These are phyloP conservation scores for Gossypium davidsonii DNA, from an alignment of 441 rosid genomes.

Conservation along the genomic window DNA sequence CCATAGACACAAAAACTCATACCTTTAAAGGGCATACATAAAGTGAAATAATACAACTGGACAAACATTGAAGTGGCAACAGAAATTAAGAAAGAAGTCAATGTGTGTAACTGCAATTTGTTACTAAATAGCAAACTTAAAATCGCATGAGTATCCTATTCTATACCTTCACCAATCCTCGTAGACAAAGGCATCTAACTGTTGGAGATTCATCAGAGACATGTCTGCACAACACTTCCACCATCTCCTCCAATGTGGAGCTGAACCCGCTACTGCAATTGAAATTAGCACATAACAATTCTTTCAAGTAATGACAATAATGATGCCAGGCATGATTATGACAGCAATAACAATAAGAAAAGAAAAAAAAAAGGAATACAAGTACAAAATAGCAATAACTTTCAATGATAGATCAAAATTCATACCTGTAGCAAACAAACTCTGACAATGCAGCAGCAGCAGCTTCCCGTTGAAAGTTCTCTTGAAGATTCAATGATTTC, in stretches of 20 bases:
- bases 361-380: constrained; percentile 2
- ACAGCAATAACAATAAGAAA: background rate
- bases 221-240: constrained; percentile 86
- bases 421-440: constrained; percentile 85
- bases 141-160: constrained; percentile 11
- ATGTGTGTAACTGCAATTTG: background rate
- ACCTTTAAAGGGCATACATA: constrained; percentile 2
- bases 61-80: background rate
- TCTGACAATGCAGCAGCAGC: constrained; percentile 98
- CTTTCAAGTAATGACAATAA: background rate
- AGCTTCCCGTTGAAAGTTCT: constrained; percentile 87
- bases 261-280: constrained; percentile 64
- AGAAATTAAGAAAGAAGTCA: background rate
- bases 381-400: constrained; percentile 4
- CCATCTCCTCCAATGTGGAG: constrained; percentile 90
- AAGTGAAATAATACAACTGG: background rate
- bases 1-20: constrained; percentile 15
- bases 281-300: constrained; percentile 18
- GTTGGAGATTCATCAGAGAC: constrained; percentile 96
- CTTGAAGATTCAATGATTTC: constrained; percentile 65
- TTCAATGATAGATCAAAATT: background rate
- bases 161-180: constrained; percentile 89
- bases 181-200: constrained; percentile 89
- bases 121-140: background rate
- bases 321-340: background rate